Base-by-base conservation (phyloP, 805 yeast species). In the Zygoascus tannicola region DNA sequence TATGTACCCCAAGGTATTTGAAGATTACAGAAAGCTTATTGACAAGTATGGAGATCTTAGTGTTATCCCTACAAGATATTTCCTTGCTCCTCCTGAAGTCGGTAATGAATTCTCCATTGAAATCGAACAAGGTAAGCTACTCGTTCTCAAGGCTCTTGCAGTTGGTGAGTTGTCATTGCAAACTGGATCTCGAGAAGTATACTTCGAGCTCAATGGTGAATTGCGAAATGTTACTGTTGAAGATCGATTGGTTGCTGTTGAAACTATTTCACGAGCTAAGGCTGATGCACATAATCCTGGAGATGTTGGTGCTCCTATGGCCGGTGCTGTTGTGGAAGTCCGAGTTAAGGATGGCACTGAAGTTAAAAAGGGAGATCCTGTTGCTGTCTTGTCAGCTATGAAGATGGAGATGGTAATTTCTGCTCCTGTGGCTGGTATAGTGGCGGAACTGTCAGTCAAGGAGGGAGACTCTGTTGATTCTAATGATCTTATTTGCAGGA, bases 341-440 rank as follows among this genome's bases (percentile, higher is more conserved):
- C 85, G 94, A 61, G 86, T 87, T 51, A 85, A 86, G 71, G 76
- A 78, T 54, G 95, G 94, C 49, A 74, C 80, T 43, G 82, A 81
- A 52, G 95, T 92, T 53, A 86, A 85, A 76, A 90, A 90, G 77
- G 98, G 98, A 53, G 95, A 90, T 62, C 88, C 96, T 28, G 65
- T 90, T 52, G 94, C 94, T 49, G 95, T 90, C 21, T 74, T 90
- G 62, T 79, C 90, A 62, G 98, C 98, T 51, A 90, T 90, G 98
- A 90, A 90, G 78, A 90, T 90, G 98, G 98, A 92, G 72, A 92
- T 92, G 97, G 94, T 92, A 42, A 88, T 90, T 56, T 77, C 86
- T 63, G 90, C 98, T 19, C 94, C 94, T 44, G 82, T 78, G 47
- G 74, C 81, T 47, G 99, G 98, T 64, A 77, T 75, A 60, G 78